These are phyloP conservation scores for Coriolopsis trogii DNA, from an alignment of 1,284 basidiomycete genomes.

Conservation along the genomic window DNA sequence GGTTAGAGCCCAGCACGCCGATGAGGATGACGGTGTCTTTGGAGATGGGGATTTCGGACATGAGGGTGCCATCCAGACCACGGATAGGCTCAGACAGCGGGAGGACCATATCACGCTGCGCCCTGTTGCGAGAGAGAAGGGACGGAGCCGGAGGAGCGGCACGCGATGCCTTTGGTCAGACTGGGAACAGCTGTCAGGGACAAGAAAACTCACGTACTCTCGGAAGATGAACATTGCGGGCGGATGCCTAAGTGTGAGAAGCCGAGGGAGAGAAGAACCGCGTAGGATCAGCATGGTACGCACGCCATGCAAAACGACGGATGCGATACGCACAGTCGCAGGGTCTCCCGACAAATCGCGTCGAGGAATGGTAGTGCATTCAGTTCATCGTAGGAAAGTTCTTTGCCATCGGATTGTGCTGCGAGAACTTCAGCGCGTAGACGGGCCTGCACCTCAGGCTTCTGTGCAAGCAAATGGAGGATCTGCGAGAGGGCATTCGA, in stretches of 20 bases:
- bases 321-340: constrained; percentile 28
- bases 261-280: background rate
- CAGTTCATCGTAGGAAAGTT: constrained; percentile 36
- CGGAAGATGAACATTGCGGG: constrained; percentile 26
- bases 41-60: constrained; percentile 42
- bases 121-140: constrained; percentile 22
- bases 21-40: constrained; percentile 42
- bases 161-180: constrained; percentile 2
- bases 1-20: constrained; percentile 31
- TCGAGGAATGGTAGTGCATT: constrained; percentile 37
- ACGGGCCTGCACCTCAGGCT: constrained; percentile 18
- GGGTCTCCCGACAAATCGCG: constrained; percentile 37
- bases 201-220: constrained; percentile 17
- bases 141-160: background rate
- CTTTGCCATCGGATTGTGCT: constrained; percentile 23
- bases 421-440: constrained; percentile 32
- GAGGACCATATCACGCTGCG: constrained; percentile 29
- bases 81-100: constrained; percentile 29
- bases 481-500: constrained; percentile 34
- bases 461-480: constrained; percentile 31
- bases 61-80: constrained; percentile 35
- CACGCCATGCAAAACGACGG: background rate
- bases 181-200: constrained; percentile 1
- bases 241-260: constrained; percentile 18
- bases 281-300: constrained; percentile 5